Conservation (phyloP, 1,284 basidiomycete genomes). For the Boletus nobilissimus region DNA sequence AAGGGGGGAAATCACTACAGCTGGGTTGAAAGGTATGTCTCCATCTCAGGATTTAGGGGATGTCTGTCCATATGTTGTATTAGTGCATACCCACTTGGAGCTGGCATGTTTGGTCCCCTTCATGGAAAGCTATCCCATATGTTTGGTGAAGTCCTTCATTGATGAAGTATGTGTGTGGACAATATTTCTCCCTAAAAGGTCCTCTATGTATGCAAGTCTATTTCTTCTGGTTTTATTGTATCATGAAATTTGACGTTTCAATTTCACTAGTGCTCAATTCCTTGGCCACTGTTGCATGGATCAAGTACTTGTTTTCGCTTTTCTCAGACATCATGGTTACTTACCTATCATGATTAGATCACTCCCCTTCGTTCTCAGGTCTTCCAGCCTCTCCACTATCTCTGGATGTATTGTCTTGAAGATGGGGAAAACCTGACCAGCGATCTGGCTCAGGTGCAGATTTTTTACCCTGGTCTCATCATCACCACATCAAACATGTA, state of each 20-base stretch:
- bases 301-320: constrained; percentile 13
- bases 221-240: neutral
- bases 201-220: neutral
- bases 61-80: constrained; percentile 28
- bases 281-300: constrained; percentile 23
- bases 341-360: constrained; percentile 56
- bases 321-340: neutral
- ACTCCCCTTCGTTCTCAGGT: no score
- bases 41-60: neutral
- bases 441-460: constrained; percentile 70
- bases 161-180: constrained; percentile 20
- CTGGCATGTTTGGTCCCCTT: constrained; percentile 71
- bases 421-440: constrained; percentile 65
- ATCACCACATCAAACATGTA: constrained; percentile 58
- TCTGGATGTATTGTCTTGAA: constrained; percentile 69
- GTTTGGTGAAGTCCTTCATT: constrained; percentile 43
- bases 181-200: constrained; percentile 37
- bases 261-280: constrained; percentile 15
- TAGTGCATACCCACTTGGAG: constrained; percentile 78
- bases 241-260: neutral
- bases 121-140: constrained; percentile 83
- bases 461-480: constrained; percentile 73
- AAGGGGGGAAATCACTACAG: constrained; percentile 75
- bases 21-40: constrained; percentile 76
- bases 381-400: constrained; percentile 63